These are phyloP conservation scores for Candida quercuum DNA, from an alignment of 805 yeast species.

Conservation along the genomic window DNA sequence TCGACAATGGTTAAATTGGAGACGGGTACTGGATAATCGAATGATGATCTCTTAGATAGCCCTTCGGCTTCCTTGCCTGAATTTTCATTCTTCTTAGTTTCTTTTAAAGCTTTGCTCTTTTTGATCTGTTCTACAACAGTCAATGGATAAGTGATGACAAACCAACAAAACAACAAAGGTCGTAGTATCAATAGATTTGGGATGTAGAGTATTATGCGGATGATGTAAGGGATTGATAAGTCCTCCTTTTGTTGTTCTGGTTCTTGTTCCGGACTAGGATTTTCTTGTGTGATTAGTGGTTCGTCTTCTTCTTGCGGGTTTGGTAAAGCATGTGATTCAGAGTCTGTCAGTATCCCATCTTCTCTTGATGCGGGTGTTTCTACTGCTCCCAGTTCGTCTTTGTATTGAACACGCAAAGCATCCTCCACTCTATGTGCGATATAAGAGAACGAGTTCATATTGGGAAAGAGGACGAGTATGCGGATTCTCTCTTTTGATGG, in stretches of 20 bases:
- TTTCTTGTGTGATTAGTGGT: background rate
- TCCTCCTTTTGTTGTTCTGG: background rate
- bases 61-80: background rate
- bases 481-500: background rate
- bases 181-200: constrained; percentile 47
- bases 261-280: background rate
- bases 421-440: constrained; percentile 21
- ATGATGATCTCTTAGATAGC: background rate
- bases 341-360: no score
- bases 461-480: background rate
- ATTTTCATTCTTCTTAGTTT: constrained; percentile 2
- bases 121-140: constrained; percentile 30
- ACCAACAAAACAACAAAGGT: constrained; percentile 47
- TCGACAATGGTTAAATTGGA: constrained; percentile 15
- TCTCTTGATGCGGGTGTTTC: no score
- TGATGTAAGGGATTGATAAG: constrained; percentile 17
- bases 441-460: constrained; percentile 25
- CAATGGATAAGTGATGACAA: constrained; percentile 52
- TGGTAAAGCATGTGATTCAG: no score
- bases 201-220: constrained; percentile 33
- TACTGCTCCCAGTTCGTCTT: constrained; percentile 1
- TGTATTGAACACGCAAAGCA: constrained; percentile 14
- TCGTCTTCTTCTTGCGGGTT: no score
- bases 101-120: no score
- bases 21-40: constrained; percentile 1